A percentile compares a stretch with the other conserved stretches of the same genome.
Evolutionary conservation across 352 stramenopile genomes (phyloP).

Genomic region (Globisporangium viniferum): DNA sequence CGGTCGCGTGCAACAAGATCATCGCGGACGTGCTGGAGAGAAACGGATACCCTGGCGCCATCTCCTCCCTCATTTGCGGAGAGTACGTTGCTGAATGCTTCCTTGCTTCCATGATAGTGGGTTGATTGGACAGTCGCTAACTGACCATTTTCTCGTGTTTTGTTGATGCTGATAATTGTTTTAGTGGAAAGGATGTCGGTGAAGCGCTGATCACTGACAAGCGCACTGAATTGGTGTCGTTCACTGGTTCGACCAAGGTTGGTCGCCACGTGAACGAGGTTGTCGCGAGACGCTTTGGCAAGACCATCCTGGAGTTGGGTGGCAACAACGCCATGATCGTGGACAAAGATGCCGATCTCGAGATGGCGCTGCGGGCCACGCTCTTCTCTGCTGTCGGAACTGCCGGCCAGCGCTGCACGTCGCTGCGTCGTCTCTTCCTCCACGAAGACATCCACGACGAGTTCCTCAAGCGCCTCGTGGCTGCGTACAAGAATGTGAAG

Average conservation of each 20-base stretch:
- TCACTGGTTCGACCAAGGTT: constrained; percentile 89
- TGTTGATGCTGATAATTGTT: background rate
- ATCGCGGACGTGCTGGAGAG: constrained; percentile 85
- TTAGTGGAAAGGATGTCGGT: constrained; percentile 72
- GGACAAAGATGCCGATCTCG: constrained; percentile 87
- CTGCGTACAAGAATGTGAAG: constrained; percentile 87
- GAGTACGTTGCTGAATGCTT: constrained; percentile 22
- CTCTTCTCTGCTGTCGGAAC: constrained; percentile 92
- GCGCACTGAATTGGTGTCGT: constrained; percentile 88
- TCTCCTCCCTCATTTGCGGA: constrained; percentile 84
- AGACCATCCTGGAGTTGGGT: constrained; percentile 90
- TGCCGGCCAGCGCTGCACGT: constrained; percentile 91
- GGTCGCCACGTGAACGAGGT: constrained; percentile 85
- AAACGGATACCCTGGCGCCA: constrained; percentile 80
- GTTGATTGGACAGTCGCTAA: background rate
- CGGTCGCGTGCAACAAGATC: constrained; percentile 90
- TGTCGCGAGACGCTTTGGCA: constrained; percentile 88
- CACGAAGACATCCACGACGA: constrained; percentile 91
- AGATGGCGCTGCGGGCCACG: constrained; percentile 87
- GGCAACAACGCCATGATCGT: constrained; percentile 95
- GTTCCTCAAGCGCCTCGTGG: constrained; percentile 78
- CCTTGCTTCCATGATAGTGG: background rate
- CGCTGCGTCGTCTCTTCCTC: constrained; percentile 88
- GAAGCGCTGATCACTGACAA: constrained; percentile 85
- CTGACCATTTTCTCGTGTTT: background rate